These are phyloP conservation scores for Debaryomycetaceae sp. DNA, from an alignment of 1,139 yeast species.

Conservation along the genomic window DNA sequence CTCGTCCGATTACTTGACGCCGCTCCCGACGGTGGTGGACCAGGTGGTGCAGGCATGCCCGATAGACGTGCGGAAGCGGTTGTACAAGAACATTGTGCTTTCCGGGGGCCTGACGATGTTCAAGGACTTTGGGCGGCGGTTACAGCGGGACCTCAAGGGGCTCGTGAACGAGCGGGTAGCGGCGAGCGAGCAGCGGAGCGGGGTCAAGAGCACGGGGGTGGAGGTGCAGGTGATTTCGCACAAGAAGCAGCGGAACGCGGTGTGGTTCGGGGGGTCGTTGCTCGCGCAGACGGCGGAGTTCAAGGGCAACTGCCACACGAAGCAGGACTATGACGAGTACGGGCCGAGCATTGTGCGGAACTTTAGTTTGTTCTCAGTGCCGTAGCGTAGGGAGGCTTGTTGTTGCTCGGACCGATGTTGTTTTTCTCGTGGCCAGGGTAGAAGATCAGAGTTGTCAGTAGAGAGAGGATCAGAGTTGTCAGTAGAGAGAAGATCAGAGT, in stretches of 20 bases:
- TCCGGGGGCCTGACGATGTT: constrained; percentile 99
- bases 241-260: constrained; percentile 96
- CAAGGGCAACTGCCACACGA: constrained; percentile 92
- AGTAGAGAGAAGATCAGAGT: no score
- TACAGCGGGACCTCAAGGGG: constrained; percentile 86
- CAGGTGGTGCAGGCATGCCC: constrained; percentile 93
- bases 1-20: constrained; percentile 88
- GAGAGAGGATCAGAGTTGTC: no score
- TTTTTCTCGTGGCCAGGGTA: no score
- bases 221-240: constrained; percentile 96
- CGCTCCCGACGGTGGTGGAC: constrained; percentile 90
- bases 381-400: constrained; percentile 27
- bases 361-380: constrained; percentile 86
- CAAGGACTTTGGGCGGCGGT: constrained; percentile 93
- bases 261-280: constrained; percentile 98
- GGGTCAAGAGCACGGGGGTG: constrained; percentile 86
- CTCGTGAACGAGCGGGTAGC: constrained; percentile 85
- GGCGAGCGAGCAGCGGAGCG: constrained; percentile 66
- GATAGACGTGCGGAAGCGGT: constrained; percentile 93
- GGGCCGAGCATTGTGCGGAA: constrained; percentile 97
- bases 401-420: no score
- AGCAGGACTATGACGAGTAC: constrained; percentile 92
- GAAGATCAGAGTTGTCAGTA: no score
- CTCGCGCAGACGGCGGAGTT: constrained; percentile 96
- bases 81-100: constrained; percentile 87